Evolutionary conservation across 2,329 filamentous ascomycete genomes (phyloP).

Genomic region (Coniochaeta sp.): DNA sequence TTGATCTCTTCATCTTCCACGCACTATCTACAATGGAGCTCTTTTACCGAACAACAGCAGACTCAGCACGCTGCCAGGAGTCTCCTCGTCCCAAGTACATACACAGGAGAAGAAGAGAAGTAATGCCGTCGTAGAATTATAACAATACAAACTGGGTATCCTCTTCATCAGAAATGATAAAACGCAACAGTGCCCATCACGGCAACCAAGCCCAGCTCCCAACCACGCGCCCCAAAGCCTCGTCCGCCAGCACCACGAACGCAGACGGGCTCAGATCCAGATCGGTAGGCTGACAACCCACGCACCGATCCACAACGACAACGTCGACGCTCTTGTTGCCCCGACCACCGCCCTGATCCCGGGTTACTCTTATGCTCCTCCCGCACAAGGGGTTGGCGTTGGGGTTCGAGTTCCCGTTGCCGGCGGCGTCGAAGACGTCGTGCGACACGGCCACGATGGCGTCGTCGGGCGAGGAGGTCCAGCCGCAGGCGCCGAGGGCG

Average conservation of each 20-base stretch:
- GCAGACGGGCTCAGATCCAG: slow-evolving; percentile 39
- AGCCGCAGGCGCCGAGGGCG: slow-evolving; percentile 61
- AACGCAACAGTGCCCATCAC: neutral
- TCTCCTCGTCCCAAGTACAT: too few species aligned
- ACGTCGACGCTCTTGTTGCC: slow-evolving; percentile 37
- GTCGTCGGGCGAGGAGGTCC: slow-evolving; percentile 43
- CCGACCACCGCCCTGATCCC: slow-evolving; percentile 32
- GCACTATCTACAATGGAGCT: too few species aligned
- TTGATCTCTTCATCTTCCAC: too few species aligned
- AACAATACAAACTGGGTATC: neutral
- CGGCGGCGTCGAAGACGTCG: slow-evolving; percentile 54
- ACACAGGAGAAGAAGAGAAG: too few species aligned
- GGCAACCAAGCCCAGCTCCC: slow-evolving; percentile 27
- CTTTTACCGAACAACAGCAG: too few species aligned
- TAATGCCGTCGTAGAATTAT: too few species aligned
- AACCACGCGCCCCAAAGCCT: slow-evolving; percentile 29
- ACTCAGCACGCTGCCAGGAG: too few species aligned
- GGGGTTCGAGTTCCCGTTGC: slow-evolving; percentile 36
- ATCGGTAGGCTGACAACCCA: slow-evolving; percentile 34
- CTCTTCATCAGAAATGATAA: neutral
- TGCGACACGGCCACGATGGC: slow-evolving; percentile 60
- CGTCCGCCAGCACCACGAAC: slow-evolving; percentile 37
- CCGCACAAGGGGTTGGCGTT: slow-evolving; percentile 65
- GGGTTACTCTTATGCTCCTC: slow-evolving; percentile 52
- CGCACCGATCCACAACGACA: slow-evolving; percentile 62